A percentile compares a stretch with the other conserved stretches of the same genome.
These are phyloP conservation scores for Pyronema omphalodes DNA, from an alignment of 495 filamentous ascomycete genomes.

Conservation along the genomic window DNA sequence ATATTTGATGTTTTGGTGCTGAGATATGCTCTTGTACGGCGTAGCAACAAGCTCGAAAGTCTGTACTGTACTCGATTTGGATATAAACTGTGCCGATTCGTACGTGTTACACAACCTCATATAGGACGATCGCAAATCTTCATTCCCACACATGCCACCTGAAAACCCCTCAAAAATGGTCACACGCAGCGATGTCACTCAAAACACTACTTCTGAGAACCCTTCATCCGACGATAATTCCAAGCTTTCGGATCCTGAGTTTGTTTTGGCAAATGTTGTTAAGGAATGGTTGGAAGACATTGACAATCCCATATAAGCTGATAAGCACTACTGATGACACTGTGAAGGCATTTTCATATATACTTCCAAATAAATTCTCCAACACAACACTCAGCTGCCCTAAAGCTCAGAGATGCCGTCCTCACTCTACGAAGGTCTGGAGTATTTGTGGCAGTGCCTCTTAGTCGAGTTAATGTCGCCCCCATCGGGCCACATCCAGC, in stretches of 20 bases:
- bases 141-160: no score
- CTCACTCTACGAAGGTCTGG: not conserved
- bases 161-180: no score
- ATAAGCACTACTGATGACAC: not conserved
- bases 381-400: not conserved
- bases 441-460: not conserved
- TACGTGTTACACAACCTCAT: no score
- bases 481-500: not conserved
- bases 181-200: no score
- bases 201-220: no score
- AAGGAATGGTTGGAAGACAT: not conserved
- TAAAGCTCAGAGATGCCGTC: not conserved
- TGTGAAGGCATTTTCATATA: not conserved
- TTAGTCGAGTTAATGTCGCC: not conserved
- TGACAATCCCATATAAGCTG: not conserved
- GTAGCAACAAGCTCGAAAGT: no score
- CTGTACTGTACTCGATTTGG: no score
- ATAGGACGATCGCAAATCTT: no score
- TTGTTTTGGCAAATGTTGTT: not conserved
- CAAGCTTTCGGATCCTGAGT: not conserved
- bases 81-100: no score
- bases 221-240: not conserved
- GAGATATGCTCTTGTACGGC: no score
- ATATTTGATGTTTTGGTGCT: no score
- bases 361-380: not conserved